phyloP scores from a whole-genome alignment of 176 grass and related monocot genomes.

The Thinopyrum elongatum region DNA sequence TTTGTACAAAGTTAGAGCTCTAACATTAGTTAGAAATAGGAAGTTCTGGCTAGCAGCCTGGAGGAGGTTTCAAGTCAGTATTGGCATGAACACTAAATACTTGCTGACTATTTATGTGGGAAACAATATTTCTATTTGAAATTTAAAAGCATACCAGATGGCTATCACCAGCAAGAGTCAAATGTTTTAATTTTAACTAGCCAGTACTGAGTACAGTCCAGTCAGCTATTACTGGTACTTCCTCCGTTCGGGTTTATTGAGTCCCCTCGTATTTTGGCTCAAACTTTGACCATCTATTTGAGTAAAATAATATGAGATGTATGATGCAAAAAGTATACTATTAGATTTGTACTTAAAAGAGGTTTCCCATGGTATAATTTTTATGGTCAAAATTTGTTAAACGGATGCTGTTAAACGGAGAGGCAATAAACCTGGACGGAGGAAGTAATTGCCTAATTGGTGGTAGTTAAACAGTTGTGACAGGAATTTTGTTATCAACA shows the following conservation, averaged over 20 bases:
- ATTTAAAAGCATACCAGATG: not conserved
- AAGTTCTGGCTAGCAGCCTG: not conserved
- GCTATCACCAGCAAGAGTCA: not conserved
- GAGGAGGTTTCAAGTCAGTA: not conserved
- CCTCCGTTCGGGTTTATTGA: not conserved
- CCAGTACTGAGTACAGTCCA: not conserved
- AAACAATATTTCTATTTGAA: not conserved
- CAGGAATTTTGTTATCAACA: not conserved
- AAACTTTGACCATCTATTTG: not conserved
- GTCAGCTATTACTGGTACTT: not conserved
- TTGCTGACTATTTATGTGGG: not conserved
- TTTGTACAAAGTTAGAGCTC: not conserved
- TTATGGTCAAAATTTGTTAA: not conserved
- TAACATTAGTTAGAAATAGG: conserved; percentile 1
- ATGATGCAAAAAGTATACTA: not conserved
- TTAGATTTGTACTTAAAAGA: not conserved
- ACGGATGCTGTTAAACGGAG: no score
- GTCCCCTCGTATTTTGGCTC: not conserved
- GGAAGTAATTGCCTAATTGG: conserved; percentile 1
- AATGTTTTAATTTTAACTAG: not conserved
- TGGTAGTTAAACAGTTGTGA: not conserved
- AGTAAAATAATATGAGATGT: not conserved
- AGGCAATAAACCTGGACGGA: no score
- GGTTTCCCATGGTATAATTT: not conserved
- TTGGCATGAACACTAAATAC: not conserved